Evolutionary conservation across 202 grass and related monocot genomes (phyloP), one percentile per base, ranked within the genome.

Genomic region (Hordeum pubiflorum): DNA sequence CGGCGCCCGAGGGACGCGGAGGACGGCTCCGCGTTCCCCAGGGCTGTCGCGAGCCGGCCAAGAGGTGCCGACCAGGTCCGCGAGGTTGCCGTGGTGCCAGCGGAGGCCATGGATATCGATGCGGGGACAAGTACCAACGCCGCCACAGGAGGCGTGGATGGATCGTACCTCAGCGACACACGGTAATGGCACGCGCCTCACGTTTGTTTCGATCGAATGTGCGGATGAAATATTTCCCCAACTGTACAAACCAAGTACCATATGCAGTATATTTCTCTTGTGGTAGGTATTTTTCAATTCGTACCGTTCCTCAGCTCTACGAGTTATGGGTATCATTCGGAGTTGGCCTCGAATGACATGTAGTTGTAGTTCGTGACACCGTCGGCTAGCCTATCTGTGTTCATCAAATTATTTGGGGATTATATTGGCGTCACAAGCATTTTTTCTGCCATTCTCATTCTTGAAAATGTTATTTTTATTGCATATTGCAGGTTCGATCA

Each of bases 111-210:
- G 80, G 72, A 80, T n/a, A 27, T 74, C 36, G 86, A 87, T 13
- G 50, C 61, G 38, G 80, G 7, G 38, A 84, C 20, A 80, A 70
- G 60, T 24, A 39, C 57, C n/a, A 62, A 38, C 20, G 70, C 62
- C 12, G 7, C 34, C 12, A 10, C 34, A 10, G 78, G 31, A 27
- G 79, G 69, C 39, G 90, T 91, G 7, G 89, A 95, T 27, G 90
- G 91, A 27, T 83, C 90, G 21, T 93, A 98, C 77, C 88, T 98
- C 36, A 98, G 86, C 78, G 74, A 87, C 24, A 98, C 90, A 24
- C 80, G 92, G 92, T 98, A 92, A 78, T 71, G 20, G 44, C 39
- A 31, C 54, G 69, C 9, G 9, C 65, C 13, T 10, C 27, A 46
- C 20, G 57, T 46, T 84, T 37, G 41, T 63, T 24, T 58, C 12